Evolutionary conservation across 345 rosid species (phyloP).

Genomic region (Trapa incisa): DNA sequence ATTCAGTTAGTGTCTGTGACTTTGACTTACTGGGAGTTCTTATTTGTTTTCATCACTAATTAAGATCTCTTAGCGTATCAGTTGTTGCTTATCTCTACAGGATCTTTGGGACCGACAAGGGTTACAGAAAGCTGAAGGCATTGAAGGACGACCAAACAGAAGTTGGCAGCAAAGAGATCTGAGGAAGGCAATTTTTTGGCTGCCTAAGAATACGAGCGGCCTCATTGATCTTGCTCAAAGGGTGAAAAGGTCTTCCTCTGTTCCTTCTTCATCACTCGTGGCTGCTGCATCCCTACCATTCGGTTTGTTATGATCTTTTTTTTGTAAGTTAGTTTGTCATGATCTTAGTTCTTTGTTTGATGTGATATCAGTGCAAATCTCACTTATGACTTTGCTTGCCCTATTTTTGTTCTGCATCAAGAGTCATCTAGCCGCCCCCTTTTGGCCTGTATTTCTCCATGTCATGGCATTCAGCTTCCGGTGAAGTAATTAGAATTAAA

Average conservation of each 20-base stretch:
- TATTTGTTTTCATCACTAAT: no score
- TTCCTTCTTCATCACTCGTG: conserved; percentile 13
- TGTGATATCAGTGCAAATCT: conserved; percentile 8
- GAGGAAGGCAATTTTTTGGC: conserved; percentile 1
- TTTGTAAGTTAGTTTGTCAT: conserved; percentile 6
- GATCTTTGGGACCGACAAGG: conserved; percentile 90
- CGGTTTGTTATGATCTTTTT: conserved; percentile 10
- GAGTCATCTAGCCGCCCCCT: background rate
- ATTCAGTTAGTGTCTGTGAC: no score
- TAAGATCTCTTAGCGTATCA: background rate
- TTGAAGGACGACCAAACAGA: conserved; percentile 34
- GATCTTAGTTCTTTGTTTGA: conserved; percentile 14
- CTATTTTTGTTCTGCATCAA: background rate
- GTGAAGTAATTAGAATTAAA: no score
- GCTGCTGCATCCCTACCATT: conserved; percentile 7
- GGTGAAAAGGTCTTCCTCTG: conserved; percentile 17
- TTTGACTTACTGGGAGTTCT: no score
- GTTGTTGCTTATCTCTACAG: conserved; percentile 19
- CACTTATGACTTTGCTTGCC: conserved; percentile 1
- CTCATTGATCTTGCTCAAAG: background rate
- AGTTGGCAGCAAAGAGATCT: conserved; percentile 25
- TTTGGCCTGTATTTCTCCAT: background rate
- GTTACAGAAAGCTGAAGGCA: conserved; percentile 78
- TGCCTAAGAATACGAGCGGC: background rate
- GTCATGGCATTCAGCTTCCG: no score